These are phyloP conservation scores for Celoporthe dispersa DNA, from an alignment of 2,329 filamentous ascomycete species.

Conservation along the genomic window DNA sequence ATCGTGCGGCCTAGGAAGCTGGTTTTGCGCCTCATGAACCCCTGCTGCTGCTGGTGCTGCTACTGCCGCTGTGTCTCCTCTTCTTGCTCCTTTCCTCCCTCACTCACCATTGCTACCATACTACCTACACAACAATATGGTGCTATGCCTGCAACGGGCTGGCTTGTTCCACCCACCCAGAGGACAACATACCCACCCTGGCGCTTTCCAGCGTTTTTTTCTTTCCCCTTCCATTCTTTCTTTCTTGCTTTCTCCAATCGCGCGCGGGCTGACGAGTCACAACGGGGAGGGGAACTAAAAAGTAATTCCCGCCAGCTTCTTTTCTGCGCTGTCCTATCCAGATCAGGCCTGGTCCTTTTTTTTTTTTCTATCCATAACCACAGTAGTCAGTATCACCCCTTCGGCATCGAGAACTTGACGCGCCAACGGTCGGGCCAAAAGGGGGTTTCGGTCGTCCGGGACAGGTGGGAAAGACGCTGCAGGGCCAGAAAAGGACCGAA, in stretches of 20 bases:
- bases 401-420: conserved; percentile 1
- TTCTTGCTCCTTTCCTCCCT: neutral
- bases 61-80: neutral
- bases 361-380: neutral
- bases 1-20: neutral
- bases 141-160: neutral
- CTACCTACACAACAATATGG: neutral
- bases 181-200: neutral
- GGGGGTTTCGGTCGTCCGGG: neutral
- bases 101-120: neutral
- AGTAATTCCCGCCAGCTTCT: neutral
- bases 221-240: neutral
- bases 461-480: neutral
- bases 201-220: neutral
- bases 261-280: conserved; percentile 1
- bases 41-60: neutral
- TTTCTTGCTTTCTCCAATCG: neutral
- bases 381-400: neutral
- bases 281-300: neutral
- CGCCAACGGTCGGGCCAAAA: neutral
- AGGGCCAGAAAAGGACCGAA: neutral
- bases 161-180: neutral
- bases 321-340: neutral
- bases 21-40: neutral
- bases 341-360: neutral